phyloP scores from a whole-genome alignment of 305 asterid species.

The Fraxinus paxiana region DNA sequence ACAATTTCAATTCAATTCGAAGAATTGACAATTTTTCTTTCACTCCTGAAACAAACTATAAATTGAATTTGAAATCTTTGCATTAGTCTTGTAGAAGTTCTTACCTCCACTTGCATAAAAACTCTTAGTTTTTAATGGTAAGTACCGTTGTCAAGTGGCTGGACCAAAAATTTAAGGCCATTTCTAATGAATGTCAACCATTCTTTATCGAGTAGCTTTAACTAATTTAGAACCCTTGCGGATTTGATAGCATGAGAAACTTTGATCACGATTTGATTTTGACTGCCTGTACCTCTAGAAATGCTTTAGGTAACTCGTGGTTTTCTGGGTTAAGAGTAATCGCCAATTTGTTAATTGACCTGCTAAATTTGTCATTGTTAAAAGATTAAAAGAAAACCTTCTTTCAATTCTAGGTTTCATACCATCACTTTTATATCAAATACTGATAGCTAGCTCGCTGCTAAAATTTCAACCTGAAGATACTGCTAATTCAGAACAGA shows the following conservation, averaged over 20 bases:
- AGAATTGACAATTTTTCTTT: background rate
- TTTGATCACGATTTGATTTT: background rate
- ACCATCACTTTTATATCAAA: background rate
- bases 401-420: background rate
- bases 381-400: background rate
- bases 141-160: background rate
- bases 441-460: background rate
- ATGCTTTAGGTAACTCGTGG: background rate
- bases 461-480: background rate
- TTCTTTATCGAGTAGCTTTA: background rate
- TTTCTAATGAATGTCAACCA: background rate
- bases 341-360: background rate
- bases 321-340: background rate
- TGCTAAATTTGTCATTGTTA: background rate
- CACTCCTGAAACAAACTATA: background rate
- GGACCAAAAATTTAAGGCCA: background rate
- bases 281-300: background rate
- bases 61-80: background rate
- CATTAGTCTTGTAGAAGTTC: background rate
- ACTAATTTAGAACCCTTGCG: background rate
- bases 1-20: background rate
- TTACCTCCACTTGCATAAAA: background rate
- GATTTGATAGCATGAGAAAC: background rate
- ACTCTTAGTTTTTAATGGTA: background rate
- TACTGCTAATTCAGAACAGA: conserved; percentile 26